Evolutionary conservation across 768 basidiomycete species (phyloP), one percentile per base, ranked within the genome.

Genomic region (Rhizopogon salebrosus): DNA sequence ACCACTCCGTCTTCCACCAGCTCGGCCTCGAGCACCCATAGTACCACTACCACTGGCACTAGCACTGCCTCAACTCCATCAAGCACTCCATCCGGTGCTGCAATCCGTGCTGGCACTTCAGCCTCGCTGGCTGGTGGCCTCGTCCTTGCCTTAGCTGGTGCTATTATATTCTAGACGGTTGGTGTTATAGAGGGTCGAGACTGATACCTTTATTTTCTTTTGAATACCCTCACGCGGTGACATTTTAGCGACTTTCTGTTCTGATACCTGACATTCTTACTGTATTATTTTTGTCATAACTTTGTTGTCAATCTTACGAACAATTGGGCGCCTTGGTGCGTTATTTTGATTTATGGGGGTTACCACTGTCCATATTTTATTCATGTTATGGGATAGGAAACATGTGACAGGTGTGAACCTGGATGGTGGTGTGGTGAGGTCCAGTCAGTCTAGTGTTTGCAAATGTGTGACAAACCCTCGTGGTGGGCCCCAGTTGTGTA

Each of bases 1-100:
- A 63, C 64, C 41, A 64, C 54, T 59, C 36, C 65, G 62, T 37
- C 57, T 48, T 29, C 61, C 54, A 4, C 59, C 58, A 34, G 60
- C 54, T 48, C 61, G 22, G 36, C 60, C 54, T 48, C 61, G 22
- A 27, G 8, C 41, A 29, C 18, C 20, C 39, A 31, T 26, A 42
- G 24, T 27, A 26, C 7, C 8, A 9, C 20, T 4, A 13, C 22
- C 11, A 20, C 35, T 3, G 27, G 41, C 2, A 38, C 35, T 3
- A 36, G 48, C 7, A 24, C 50, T 5, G 52, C 10, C 7, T 22
- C 41, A 2, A 34, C 59, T 3, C 7, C 61, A 0, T 56, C 67
- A 16, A 9, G 65, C 2, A 60, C 60, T 9, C 29, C 54, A 1
- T 41, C 53, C 35, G 57, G 22, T 1, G 66, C 65, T 18, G 67